These are phyloP conservation scores for Phytophthora brassicae DNA, from an alignment of 352 stramenopile genomes.

Conservation along the genomic window DNA sequence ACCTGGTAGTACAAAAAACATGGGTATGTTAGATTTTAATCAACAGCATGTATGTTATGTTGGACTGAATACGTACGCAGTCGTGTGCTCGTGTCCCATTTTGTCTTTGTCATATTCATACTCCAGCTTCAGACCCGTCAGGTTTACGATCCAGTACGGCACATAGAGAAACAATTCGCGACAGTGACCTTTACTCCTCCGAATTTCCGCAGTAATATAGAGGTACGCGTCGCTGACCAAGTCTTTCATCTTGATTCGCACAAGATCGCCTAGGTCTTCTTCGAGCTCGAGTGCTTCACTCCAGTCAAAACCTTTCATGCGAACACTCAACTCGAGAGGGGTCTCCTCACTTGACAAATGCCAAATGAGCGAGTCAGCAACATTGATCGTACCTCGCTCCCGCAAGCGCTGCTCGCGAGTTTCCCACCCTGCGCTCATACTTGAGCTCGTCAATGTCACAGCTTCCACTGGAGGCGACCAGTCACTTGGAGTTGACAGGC, in stretches of 20 bases:
- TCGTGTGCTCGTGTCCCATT: slow-evolving; percentile 66
- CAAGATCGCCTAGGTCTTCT: slow-evolving; percentile 51
- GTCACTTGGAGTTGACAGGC: slow-evolving; percentile 66
- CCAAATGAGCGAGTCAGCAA: slow-evolving; percentile 81
- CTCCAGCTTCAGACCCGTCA: slow-evolving; percentile 81
- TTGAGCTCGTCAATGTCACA: slow-evolving; percentile 36
- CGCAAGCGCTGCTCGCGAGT: slow-evolving; percentile 73
- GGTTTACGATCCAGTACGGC: slow-evolving; percentile 89
- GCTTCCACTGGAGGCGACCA: slow-evolving; percentile 59
- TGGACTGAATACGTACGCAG: slow-evolving; percentile 39
- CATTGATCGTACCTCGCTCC: slow-evolving; percentile 74
- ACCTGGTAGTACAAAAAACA: slow-evolving; percentile 26
- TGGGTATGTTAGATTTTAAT: slow-evolving; percentile 7
- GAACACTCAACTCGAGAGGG: slow-evolving; percentile 71
- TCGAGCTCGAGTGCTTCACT: slow-evolving; percentile 68
- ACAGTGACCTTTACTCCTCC: slow-evolving; percentile 53
- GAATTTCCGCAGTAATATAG: slow-evolving; percentile 69
- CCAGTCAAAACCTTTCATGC: slow-evolving; percentile 88
- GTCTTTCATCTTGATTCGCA: slow-evolving; percentile 79
- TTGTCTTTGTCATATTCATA: slow-evolving; percentile 84
- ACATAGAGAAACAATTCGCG: slow-evolving; percentile 83
- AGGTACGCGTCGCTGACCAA: slow-evolving; percentile 71
- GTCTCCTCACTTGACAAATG: slow-evolving; percentile 82
- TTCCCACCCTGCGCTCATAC: slow-evolving; percentile 66
- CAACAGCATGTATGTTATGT: not conserved